Percentiles rank a stretch among this genome's conserved stretches.
Conservation (phyloP, 78 protist species). For the Dictyostelium brefeldianum region DNA sequence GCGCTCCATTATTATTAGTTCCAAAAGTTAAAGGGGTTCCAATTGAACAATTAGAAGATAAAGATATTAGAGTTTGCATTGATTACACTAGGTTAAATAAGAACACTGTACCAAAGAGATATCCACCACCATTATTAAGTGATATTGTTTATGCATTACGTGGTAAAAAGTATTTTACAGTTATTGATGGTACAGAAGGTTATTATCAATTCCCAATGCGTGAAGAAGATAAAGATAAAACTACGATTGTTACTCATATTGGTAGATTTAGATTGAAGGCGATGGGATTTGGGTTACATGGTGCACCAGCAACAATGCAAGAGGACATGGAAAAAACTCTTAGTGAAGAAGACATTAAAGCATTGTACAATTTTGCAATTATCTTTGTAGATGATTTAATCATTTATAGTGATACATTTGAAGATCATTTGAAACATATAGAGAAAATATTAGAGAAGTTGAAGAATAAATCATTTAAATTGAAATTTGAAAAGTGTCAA, state of each 20-base stretch:
- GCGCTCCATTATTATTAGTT: neutral
- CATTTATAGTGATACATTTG: neutral
- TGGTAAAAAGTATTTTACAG: neutral
- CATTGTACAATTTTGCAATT: too few species aligned
- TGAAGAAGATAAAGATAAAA: neutral
- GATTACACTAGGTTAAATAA: too few species aligned
- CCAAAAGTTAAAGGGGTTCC: neutral
- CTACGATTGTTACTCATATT: neutral
- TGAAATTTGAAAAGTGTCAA: neutral
- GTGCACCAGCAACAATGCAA: neutral
- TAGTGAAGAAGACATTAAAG: neutral
- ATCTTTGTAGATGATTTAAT: too few species aligned
- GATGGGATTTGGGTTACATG: neutral
- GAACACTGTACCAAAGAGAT: neutral
- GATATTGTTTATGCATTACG: neutral
- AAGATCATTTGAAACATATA: neutral
- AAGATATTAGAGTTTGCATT: neutral
- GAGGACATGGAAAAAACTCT: neutral
- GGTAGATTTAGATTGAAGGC: neutral
- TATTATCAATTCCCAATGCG: neutral
- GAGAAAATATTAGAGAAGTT: neutral
- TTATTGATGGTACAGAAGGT: neutral
- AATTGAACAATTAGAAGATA: neutral
- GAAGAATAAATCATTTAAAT: neutral
- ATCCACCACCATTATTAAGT: neutral